phyloP scores from a whole-genome alignment of 352 stramenopile genomes.

The Phytophthora ohioensis region DNA sequence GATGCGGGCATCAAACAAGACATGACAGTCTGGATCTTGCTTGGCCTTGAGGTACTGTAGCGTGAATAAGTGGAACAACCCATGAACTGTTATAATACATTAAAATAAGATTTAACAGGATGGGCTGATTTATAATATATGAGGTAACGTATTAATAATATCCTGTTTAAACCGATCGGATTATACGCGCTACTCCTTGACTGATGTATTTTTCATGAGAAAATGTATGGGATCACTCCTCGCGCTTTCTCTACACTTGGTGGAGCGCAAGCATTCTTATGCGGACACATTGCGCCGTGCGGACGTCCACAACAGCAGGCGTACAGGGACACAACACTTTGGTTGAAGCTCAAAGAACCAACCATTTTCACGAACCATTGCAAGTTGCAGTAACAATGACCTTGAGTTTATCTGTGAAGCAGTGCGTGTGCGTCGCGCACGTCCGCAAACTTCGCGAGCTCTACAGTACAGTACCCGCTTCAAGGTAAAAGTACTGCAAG shows the following conservation, averaged over 20 bases:
- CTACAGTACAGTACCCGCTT: not conserved
- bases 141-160: too few relatives aligned
- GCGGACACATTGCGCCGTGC: not conserved
- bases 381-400: not conserved
- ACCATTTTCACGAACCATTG: not conserved
- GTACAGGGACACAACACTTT: constrained; percentile 2
- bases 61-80: too few relatives aligned
- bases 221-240: constrained; percentile 22
- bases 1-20: not conserved
- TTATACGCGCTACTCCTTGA: not conserved
- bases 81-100: too few relatives aligned
- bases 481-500: too few relatives aligned
- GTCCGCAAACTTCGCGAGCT: not conserved
- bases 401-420: not conserved
- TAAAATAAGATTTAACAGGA: too few relatives aligned
- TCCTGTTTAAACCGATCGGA: too few relatives aligned
- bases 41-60: not conserved
- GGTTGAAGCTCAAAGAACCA: constrained; percentile 6
- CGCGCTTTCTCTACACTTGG: constrained; percentile 13
- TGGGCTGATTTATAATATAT: too few relatives aligned
- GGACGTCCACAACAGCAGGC: constrained; percentile 21
- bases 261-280: constrained; percentile 14
- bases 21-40: not conserved
- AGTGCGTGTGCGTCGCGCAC: constrained; percentile 5
- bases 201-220: constrained; percentile 25